Conservation (phyloP, 305 asterid genomes). For the Plantago coronopus region DNA sequence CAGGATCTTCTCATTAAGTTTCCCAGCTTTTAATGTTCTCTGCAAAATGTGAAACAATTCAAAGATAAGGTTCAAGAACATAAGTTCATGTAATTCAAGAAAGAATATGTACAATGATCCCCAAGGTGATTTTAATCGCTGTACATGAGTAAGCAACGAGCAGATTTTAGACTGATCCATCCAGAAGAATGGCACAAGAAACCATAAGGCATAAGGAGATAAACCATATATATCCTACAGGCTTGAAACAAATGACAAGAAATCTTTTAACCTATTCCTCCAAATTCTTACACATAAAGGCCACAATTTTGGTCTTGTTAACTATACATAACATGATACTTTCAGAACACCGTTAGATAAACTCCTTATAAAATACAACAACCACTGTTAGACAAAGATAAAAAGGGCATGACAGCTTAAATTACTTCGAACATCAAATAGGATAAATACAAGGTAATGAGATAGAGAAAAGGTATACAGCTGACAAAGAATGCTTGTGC, state of each 20-base stretch:
- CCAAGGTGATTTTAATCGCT: too few species aligned
- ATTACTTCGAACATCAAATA: neutral
- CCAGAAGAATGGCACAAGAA: neutral
- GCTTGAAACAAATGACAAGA: too few species aligned
- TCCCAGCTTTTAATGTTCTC: conserved; percentile 86
- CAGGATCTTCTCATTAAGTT: conserved; percentile 75
- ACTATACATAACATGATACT: too few species aligned
- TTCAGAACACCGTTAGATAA: too few species aligned
- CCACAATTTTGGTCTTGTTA: too few species aligned
- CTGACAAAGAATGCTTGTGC: neutral
- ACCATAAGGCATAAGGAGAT: too few species aligned
- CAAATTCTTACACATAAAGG: too few species aligned
- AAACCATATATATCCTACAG: too few species aligned
- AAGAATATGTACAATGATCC: neutral
- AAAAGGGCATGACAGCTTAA: neutral
- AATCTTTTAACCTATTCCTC: too few species aligned
- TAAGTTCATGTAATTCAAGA: conserved; percentile 4
- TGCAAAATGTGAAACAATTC: conserved; percentile 27
- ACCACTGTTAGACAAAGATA: too few species aligned
- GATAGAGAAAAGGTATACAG: neutral
- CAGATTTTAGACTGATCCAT: neutral
- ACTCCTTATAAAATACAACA: too few species aligned
- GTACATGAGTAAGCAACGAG: neutral
- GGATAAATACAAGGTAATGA: neutral
- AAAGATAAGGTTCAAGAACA: conserved; percentile 18